A percentile compares a stretch with the other conserved stretches of the same genome.
phyloP scores from a whole-genome alignment of 2,329 filamentous ascomycete genomes.

The Colletotrichum eremochloae region DNA sequence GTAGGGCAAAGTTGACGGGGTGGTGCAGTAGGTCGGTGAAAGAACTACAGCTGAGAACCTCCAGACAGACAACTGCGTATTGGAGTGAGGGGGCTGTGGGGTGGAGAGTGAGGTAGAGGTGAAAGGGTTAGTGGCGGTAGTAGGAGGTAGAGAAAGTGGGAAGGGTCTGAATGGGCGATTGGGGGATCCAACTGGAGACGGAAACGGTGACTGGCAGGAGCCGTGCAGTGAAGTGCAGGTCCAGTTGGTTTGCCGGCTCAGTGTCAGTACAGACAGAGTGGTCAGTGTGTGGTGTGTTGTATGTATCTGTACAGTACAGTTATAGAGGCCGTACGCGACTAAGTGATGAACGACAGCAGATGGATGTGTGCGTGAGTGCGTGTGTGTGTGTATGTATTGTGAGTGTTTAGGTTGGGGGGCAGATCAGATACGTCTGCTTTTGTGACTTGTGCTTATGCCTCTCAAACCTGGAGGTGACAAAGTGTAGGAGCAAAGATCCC shows the following conservation, averaged over 20 bases:
- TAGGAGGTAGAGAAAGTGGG: conserved; percentile 20
- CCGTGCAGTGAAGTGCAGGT: conserved; percentile 5
- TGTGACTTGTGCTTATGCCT: conserved; percentile 26
- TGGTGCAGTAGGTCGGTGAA: conserved; percentile 26
- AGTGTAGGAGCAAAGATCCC: not conserved
- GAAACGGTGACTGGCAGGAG: conserved; percentile 1
- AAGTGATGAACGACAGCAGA: conserved; percentile 9
- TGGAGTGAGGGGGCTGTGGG: conserved; percentile 22
- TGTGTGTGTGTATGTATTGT: conserved; percentile 3
- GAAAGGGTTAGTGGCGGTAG: not conserved
- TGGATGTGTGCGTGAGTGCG: not conserved
- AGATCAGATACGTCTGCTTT: conserved; percentile 31
- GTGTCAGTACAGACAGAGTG: not conserved
- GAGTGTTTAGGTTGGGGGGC: conserved; percentile 26
- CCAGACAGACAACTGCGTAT: conserved; percentile 33
- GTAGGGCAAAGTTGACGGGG: conserved; percentile 35
- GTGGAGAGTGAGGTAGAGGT: conserved; percentile 19
- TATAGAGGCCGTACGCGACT: conserved; percentile 1
- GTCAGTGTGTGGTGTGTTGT: not conserved
- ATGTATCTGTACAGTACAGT: not conserved
- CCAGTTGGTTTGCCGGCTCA: not conserved
- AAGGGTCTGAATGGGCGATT: conserved; percentile 25
- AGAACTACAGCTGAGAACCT: conserved; percentile 31
- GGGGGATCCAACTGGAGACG: conserved; percentile 13
- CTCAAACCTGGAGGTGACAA: not conserved